phyloP scores from a whole-genome alignment of 2,329 filamentous ascomycete species.

The Monosporascus sp. region DNA sequence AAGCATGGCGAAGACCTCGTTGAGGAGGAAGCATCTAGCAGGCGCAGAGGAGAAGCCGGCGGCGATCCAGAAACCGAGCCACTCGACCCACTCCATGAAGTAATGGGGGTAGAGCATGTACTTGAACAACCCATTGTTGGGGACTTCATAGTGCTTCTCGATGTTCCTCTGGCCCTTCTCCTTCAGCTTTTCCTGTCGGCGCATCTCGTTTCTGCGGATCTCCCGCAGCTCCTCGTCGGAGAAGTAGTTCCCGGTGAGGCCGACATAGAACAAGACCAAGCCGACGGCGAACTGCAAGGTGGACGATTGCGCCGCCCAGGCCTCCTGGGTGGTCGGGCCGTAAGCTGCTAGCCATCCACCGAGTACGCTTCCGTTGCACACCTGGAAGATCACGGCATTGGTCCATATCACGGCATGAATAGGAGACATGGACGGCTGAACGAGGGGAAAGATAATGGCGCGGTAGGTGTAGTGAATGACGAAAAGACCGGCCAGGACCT shows the following conservation, averaged over 20 bases:
- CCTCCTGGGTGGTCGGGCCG: constrained; percentile 56
- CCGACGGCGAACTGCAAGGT: constrained; percentile 54
- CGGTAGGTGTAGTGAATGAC: constrained; percentile 88
- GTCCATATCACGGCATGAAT: constrained; percentile 67
- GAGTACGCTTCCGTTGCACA: constrained; percentile 72
- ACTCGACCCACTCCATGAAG: constrained; percentile 95
- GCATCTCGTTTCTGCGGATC: constrained; percentile 67
- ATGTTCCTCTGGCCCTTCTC: constrained; percentile 40
- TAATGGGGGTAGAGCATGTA: constrained; percentile 89
- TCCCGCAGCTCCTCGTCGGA: constrained; percentile 88
- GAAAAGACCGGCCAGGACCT: constrained; percentile 66
- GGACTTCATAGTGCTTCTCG: constrained; percentile 83
- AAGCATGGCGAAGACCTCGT: constrained; percentile 85
- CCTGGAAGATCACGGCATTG: constrained; percentile 66
- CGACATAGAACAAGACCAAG: constrained; percentile 68
- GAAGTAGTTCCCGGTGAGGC: constrained; percentile 75
- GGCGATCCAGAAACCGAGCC: constrained; percentile 81
- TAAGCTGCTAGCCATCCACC: constrained; percentile 81
- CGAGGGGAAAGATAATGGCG: constrained; percentile 72
- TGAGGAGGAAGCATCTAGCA: constrained; percentile 75
- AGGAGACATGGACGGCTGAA: constrained; percentile 89
- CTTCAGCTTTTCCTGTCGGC: constrained; percentile 46
- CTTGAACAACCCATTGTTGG: constrained; percentile 75
- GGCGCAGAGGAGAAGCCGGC: constrained; percentile 64
- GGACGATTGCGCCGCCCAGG: constrained; percentile 38